These are phyloP conservation scores for Trichoderma endophyticum DNA, from an alignment of 2,329 filamentous ascomycete genomes.

Conservation along the genomic window DNA sequence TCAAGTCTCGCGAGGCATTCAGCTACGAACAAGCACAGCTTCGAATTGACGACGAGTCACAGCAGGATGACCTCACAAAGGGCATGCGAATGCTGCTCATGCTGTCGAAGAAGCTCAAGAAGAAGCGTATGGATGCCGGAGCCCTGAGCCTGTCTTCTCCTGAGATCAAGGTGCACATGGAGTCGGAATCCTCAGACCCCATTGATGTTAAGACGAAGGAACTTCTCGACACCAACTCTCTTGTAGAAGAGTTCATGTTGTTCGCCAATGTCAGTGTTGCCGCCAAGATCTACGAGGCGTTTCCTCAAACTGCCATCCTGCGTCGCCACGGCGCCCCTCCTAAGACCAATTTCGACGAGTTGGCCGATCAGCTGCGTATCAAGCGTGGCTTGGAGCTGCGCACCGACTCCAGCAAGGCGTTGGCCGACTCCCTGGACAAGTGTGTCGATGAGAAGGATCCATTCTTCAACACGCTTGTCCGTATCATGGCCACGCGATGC, in stretches of 20 bases:
- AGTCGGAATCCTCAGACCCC: slow-evolving; percentile 93
- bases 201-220: slow-evolving; percentile 96
- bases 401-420: slow-evolving; percentile 83
- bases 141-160: slow-evolving; percentile 95
- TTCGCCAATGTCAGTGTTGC: slow-evolving; percentile 96
- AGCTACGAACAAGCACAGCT: slow-evolving; percentile 96
- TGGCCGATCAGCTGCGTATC: slow-evolving; percentile 83
- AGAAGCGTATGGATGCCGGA: slow-evolving; percentile 94
- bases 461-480: slow-evolving; percentile 97
- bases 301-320: slow-evolving; percentile 91
- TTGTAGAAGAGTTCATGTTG: slow-evolving; percentile 99
- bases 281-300: slow-evolving; percentile 81
- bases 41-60: slow-evolving; percentile 83
- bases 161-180: slow-evolving; percentile 92
- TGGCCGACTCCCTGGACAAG: slow-evolving; percentile 85
- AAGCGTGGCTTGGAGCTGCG: slow-evolving; percentile 78
- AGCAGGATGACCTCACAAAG: slow-evolving; percentile 83
- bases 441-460: slow-evolving; percentile 79
- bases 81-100: slow-evolving; percentile 84
- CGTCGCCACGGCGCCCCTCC: slow-evolving; percentile 89
- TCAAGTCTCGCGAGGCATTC: slow-evolving; percentile 93
- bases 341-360: slow-evolving; percentile 94
- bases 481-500: slow-evolving; percentile 95
- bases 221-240: slow-evolving; percentile 89
- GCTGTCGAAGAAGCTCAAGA: slow-evolving; percentile 88